Base-by-base conservation (phyloP, 2,329 filamentous ascomycete species). In the Aureobasidium sp. region DNA sequence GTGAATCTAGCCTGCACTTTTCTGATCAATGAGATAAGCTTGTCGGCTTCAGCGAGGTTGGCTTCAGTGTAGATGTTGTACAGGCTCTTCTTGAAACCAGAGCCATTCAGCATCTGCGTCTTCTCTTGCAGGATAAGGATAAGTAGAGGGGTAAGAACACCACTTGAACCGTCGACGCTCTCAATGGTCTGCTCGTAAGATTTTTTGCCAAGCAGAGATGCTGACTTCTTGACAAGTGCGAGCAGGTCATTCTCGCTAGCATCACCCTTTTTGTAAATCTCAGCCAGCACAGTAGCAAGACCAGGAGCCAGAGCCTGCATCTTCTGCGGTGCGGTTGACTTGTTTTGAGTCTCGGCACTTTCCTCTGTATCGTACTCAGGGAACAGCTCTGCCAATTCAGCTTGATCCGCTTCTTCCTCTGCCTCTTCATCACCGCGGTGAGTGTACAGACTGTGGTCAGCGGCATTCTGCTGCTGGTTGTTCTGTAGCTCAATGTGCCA, bases 11-110 rank as follows among this genome's bases (percentile, higher is more conserved):
- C 70, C 69, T 88, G 85, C 47, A 93, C 83, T 54, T 84, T 83
- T 67, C 85, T 81, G 11, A 90, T 78, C 9, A 96, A 75, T 0
- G 72, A 74, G 27, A 94, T 84, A 4, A 96, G 79, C 63, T 85
- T 88, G 62, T 87, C 85, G 10, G 85, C 85, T 74, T 97, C 90
- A 1, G 77, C 72, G 13, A 93, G 75, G 67, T 97, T 95, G 2
- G 86, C 73, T 67, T 95, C 87, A 0, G 83, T 86, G 73, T 99
- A 99, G 72, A 99, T 96, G 74, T 96, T 96, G 77, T 93, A 95
- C 42, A 64, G 63, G 19, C 55, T 51, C 31, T 49, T 47, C 45
- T 42, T 53, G 50, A 54, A 63, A 10, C 64, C 67, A n/a, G 31
- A 40, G 6, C 60, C 60, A 13, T 51, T 57, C 10, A 66, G 31